Conservation (phyloP, 345 rosid species). For the Rhizophora mangle region DNA sequence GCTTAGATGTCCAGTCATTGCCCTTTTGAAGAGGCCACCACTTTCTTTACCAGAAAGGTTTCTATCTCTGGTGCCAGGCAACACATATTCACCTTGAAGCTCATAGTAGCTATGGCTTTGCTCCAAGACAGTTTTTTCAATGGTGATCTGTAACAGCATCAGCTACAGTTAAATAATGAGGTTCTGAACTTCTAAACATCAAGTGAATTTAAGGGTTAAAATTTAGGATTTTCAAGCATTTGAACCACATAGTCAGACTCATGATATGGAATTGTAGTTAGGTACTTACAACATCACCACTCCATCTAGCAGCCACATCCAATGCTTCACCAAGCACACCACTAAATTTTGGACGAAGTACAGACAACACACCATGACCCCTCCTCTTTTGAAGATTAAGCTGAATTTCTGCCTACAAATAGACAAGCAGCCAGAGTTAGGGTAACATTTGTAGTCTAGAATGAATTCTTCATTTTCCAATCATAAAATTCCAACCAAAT, state of each 20-base stretch:
- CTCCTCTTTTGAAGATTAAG: constrained; percentile 93
- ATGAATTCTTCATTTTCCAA: not conserved
- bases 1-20: constrained; percentile 89
- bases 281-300: constrained; percentile 96
- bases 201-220: not conserved
- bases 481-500: constrained; percentile 9
- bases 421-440: constrained; percentile 18
- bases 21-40: constrained; percentile 79
- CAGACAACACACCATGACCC: constrained; percentile 91
- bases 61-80: constrained; percentile 91
- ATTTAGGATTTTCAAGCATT: constrained; percentile 10
- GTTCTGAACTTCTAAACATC: not conserved
- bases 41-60: constrained; percentile 62
- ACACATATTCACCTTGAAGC: constrained; percentile 99
- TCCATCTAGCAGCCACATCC: constrained; percentile 94
- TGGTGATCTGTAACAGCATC: constrained; percentile 59
- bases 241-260: constrained; percentile 8
- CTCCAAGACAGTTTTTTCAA: constrained; percentile 89
- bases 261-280: constrained; percentile 10
- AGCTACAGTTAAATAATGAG: constrained; percentile 17
- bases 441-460: constrained; percentile 8
- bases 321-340: constrained; percentile 96
- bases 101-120: constrained; percentile 88
- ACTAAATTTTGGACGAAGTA: constrained; percentile 85
- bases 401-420: constrained; percentile 88